Percentiles rank a stretch among this genome's conserved stretches.
These are phyloP conservation scores for Tolypocladium endophyticum DNA, from an alignment of 2,329 filamentous ascomycete species.

Conservation along the genomic window DNA sequence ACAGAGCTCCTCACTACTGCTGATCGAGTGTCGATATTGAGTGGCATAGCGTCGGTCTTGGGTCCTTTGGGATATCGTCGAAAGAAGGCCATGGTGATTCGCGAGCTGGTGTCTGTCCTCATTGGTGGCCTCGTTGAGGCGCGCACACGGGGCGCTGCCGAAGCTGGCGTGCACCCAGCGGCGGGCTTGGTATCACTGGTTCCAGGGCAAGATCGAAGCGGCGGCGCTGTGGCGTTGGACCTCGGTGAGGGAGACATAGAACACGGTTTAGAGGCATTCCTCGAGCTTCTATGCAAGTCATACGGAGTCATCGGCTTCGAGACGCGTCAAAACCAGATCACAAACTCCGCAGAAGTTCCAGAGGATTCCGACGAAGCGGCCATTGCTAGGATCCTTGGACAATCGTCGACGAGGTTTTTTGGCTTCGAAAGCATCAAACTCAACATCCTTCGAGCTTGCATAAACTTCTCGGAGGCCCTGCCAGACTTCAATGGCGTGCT, in stretches of 20 bases:
- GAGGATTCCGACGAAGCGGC: conserved; percentile 41
- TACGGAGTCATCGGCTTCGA: conserved; percentile 53
- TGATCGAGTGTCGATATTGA: conserved; percentile 69
- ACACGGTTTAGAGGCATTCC: conserved; percentile 52
- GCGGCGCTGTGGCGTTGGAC: conserved; percentile 45
- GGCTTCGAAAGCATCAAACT: conserved; percentile 75
- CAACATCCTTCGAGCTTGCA: conserved; percentile 78
- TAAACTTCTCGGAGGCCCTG: conserved; percentile 86
- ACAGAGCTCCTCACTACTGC: conserved; percentile 59
- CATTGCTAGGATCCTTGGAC: conserved; percentile 47
- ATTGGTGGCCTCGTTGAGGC: conserved; percentile 83
- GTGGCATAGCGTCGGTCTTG: conserved; percentile 80
- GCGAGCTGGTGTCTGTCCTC: conserved; percentile 73
- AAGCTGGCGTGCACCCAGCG: conserved; percentile 89
- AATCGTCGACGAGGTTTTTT: conserved; percentile 52
- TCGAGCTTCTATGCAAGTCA: conserved; percentile 49
- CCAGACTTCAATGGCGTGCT: conserved; percentile 89
- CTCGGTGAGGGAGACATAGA: conserved; percentile 56
- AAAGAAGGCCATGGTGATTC: conserved; percentile 84
- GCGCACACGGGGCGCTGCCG: conserved; percentile 85
- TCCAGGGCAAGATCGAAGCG: conserved; percentile 35
- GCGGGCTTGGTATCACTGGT: conserved; percentile 71
- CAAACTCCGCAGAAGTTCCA: conserved; percentile 7
- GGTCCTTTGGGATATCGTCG: conserved; percentile 69
- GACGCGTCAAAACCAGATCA: conserved; percentile 14